Percentiles rank a stretch among this genome's conserved stretches.
phyloP scores from a whole-genome alignment of 2,329 filamentous ascomycete genomes.

The Aspergillus ustus region DNA sequence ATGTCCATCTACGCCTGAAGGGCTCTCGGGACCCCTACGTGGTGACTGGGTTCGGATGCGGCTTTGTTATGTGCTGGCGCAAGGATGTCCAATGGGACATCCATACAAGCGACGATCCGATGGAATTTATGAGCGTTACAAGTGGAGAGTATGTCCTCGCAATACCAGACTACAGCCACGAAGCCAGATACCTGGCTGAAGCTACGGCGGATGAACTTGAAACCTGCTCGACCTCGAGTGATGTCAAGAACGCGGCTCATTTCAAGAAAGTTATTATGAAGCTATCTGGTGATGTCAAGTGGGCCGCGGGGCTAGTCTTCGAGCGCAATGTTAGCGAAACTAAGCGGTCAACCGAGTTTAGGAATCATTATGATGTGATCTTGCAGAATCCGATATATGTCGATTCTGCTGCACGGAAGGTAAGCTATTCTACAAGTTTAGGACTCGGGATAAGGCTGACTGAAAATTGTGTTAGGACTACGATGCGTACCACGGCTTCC shows the following conservation, averaged over 20 bases:
- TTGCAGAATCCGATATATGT: constrained; percentile 80
- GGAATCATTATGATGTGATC: constrained; percentile 88
- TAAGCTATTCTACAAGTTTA: constrained; percentile 35
- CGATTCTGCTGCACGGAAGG: constrained; percentile 58
- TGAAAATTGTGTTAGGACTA: constrained; percentile 56
- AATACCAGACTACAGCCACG: constrained; percentile 88
- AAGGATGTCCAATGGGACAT: constrained; percentile 90
- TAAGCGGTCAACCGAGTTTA: constrained; percentile 82
- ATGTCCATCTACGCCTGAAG: constrained; percentile 92
- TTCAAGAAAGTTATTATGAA: constrained; percentile 99
- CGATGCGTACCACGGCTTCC: constrained; percentile 95
- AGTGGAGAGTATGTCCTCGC: constrained; percentile 95
- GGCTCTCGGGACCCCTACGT: constrained; percentile 88
- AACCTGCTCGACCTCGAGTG: constrained; percentile 66
- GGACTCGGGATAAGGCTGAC: constrained; percentile 4
- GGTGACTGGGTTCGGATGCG: constrained; percentile 88
- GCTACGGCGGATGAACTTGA: constrained; percentile 57
- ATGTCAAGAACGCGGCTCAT: constrained; percentile 71
- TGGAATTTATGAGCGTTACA: constrained; percentile 92
- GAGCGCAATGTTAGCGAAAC: constrained; percentile 78
- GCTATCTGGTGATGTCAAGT: constrained; percentile 91
- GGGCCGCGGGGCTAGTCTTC: constrained; percentile 89
- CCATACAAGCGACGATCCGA: constrained; percentile 82
- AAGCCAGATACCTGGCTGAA: constrained; percentile 69
- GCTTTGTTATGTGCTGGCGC: constrained; percentile 98